Evolutionary conservation across 768 basidiomycete species (phyloP), one percentile per base, ranked within the genome.

Genomic region (Hypholoma sublateritium): DNA sequence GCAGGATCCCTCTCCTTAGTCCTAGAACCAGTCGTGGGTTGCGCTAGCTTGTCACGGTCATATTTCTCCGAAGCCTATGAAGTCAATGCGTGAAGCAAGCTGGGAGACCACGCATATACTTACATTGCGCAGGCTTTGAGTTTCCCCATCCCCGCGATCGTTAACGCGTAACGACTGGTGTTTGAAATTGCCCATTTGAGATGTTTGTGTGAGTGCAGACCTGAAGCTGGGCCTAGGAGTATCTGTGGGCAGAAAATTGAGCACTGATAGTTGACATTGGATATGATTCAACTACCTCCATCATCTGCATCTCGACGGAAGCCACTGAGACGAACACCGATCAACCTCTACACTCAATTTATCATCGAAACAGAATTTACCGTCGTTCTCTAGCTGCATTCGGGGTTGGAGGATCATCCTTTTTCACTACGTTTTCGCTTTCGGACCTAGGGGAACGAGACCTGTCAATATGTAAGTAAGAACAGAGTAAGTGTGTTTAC

Each of bases 121-220:
- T 63, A 88, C 91, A 74, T 86, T 88, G 58, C 91, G 85, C 47
- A 93, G 77, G 36, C 86, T 75, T 65, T 90, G 87, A n/a, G 76
- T 70, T 58, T 85, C 83, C 21, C 81, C 73, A 55, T 82, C 81
- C 81, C 21, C 80, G 37, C 86, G 81, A 69, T 90, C 89, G 42
- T 74, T 78, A 14, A 82, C 76, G 52, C 90, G 88, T 63, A 88
- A 72, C 11, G 91, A 91, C 62, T 94, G 92, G 65, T 93, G 92
- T 67, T 91, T 90, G 71, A 94, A 94, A 67, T 92, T 93, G 47
- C 92, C 92, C 92, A 94, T 94, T 74, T 93, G 91, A 35, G 92
- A 91, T 24, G 91, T 89, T 64, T 94, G 91, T 22, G 89, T 82
- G 48, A 89, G 75, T 13, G 83, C 77, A 12, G 89, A 80, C 28